A percentile compares a stretch with the other conserved stretches of the same genome.
Evolutionary conservation across 345 rosid genomes (phyloP).

Genomic region (Erysimum cheiranthoides): DNA sequence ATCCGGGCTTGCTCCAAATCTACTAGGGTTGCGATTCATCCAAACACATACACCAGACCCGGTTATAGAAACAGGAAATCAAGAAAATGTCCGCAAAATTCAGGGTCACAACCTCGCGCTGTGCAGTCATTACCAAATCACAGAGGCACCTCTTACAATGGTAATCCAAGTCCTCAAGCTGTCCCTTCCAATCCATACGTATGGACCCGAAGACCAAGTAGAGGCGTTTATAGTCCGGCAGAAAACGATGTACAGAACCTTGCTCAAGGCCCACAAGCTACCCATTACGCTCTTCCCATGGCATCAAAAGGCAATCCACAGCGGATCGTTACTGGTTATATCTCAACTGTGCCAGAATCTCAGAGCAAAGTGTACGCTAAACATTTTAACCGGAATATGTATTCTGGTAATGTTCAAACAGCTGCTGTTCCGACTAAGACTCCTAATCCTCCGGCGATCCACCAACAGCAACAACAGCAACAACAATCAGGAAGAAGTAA

Average conservation of each 20-base stretch:
- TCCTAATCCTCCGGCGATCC: conserved; percentile 3
- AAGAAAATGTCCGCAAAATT: conserved; percentile 29
- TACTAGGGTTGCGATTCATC: conserved; percentile 1
- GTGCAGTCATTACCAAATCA: conserved; percentile 36
- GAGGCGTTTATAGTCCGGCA: not conserved
- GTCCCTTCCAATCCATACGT: conserved; percentile 34
- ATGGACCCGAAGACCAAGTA: conserved; percentile 3
- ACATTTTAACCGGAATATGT: not conserved
- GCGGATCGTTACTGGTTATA: not conserved
- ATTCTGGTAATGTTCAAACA: conserved; percentile 17
- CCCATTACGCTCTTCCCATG: not conserved
- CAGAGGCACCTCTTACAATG: conserved; percentile 34
- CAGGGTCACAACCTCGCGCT: conserved; percentile 33
- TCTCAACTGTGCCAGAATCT: conserved; percentile 13
- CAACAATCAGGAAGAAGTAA: conserved; percentile 14
- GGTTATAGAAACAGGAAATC: conserved; percentile 35
- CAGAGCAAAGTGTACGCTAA: not conserved
- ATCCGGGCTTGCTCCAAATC: conserved; percentile 53
- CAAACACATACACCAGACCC: conserved; percentile 39
- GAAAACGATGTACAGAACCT: not conserved
- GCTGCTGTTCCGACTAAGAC: not conserved
- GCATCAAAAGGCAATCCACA: conserved; percentile 15
- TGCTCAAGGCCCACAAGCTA: conserved; percentile 2
- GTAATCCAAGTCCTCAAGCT: conserved; percentile 36
- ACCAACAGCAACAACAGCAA: not conserved